These are phyloP conservation scores for Inga leiocalycina DNA, from an alignment of 306 rosid genomes.

Conservation along the genomic window DNA sequence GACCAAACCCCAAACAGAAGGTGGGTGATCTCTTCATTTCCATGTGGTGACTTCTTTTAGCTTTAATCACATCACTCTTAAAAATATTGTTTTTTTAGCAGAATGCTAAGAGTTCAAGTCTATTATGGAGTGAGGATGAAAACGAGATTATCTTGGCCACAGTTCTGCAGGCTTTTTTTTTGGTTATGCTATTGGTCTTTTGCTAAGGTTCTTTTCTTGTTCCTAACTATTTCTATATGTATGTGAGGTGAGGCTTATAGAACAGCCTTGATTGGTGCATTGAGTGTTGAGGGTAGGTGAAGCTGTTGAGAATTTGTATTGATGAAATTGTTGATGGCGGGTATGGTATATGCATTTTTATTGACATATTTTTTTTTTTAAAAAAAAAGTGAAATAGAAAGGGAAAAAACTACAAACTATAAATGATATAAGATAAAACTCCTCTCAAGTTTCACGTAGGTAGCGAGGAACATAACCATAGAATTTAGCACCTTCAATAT, in stretches of 20 bases:
- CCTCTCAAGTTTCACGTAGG: background rate
- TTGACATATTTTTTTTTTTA: background rate
- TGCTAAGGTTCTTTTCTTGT: slow-evolving; percentile 68
- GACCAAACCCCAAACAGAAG: no score
- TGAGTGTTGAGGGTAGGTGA: slow-evolving; percentile 39
- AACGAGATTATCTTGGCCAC: slow-evolving; percentile 86
- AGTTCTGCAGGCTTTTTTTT: slow-evolving; percentile 74
- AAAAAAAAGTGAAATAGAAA: background rate
- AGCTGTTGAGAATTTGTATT: slow-evolving; percentile 66
- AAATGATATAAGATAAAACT: background rate
- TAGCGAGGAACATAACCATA: slow-evolving; percentile 9
- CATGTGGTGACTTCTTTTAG: no score
- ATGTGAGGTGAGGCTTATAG: no score
- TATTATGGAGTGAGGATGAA: slow-evolving; percentile 64
- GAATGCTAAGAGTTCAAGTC: background rate
- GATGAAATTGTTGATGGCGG: slow-evolving; percentile 98
- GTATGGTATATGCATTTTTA: slow-evolving; percentile 47
- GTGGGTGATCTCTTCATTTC: no score
- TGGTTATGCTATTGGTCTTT: slow-evolving; percentile 75
- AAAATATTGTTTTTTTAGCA: background rate
- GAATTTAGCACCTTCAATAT: slow-evolving; percentile 3
- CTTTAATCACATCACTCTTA: no score
- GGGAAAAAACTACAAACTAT: background rate
- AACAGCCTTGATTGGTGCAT: slow-evolving; percentile 24
- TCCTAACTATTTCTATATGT: background rate